phyloP scores from a whole-genome alignment of 176 grass and related monocot genomes.

The Musa beccarii region DNA sequence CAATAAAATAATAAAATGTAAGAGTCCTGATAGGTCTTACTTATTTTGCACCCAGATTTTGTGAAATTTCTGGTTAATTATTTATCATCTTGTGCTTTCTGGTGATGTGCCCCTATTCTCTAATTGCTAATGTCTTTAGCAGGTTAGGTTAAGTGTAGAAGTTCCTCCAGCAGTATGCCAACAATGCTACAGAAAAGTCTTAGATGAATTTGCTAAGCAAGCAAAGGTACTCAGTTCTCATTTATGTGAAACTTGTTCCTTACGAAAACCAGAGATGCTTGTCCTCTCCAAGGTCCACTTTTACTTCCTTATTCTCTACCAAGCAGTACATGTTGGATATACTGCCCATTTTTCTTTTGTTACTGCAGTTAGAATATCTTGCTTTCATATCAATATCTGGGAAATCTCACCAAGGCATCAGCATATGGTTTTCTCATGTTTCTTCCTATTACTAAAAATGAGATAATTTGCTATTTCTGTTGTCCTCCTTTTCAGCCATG shows the following conservation, averaged over 20 bases:
- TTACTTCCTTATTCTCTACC: background rate
- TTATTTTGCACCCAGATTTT: no score
- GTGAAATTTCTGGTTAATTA: no score
- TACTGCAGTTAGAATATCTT: no score
- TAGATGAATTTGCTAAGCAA: conserved; percentile 52
- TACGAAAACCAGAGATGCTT: background rate
- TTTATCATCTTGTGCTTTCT: background rate
- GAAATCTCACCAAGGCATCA: no score
- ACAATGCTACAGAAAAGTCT: conserved; percentile 53
- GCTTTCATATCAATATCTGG: no score
- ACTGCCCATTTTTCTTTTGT: no score
- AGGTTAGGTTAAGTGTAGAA: conserved; percentile 85
- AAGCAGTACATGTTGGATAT: no score
- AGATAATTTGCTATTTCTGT: no score
- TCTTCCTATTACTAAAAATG: no score
- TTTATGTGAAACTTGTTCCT: background rate
- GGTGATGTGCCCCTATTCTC: background rate
- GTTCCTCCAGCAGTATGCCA: conserved; percentile 62
- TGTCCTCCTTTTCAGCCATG: no score
- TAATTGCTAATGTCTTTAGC: conserved; percentile 9
- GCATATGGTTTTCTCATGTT: no score
- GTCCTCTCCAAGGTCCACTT: background rate
- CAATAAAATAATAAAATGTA: background rate
- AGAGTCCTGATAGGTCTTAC: no score
- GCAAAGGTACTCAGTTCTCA: conserved; percentile 46